A percentile compares a stretch with the other conserved stretches of the same genome.
Evolutionary conservation across 495 filamentous ascomycete genomes (phyloP).

Genomic region (Xylaria nigripes): DNA sequence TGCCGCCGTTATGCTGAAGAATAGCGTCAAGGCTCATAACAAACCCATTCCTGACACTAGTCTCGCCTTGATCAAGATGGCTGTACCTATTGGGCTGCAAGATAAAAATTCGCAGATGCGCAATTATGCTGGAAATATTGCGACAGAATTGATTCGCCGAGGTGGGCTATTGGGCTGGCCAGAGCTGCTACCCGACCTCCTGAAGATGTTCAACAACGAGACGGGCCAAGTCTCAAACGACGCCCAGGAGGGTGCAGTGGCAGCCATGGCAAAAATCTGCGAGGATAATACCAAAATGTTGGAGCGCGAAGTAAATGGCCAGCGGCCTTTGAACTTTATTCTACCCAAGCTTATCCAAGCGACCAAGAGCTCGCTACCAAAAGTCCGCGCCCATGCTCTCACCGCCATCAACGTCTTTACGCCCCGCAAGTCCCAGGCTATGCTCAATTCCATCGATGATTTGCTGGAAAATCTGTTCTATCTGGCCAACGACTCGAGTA

Average conservation of each 20-base stretch:
- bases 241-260: constrained; percentile 89
- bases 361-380: constrained; percentile 60
- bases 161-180: constrained; percentile 89
- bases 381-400: constrained; percentile 70
- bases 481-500: constrained; percentile 62
- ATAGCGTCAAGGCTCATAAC: constrained; percentile 67
- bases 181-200: constrained; percentile 71
- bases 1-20: constrained; percentile 91
- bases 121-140: constrained; percentile 82
- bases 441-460: constrained; percentile 66
- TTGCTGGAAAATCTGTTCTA: constrained; percentile 76
- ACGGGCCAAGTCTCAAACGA: constrained; percentile 55
- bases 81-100: constrained; percentile 67
- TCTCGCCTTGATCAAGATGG: constrained; percentile 66
- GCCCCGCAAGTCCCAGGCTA: constrained; percentile 65
- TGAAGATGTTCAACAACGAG: constrained; percentile 66
- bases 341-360: constrained; percentile 88
- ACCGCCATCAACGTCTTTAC: constrained; percentile 87
- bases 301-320: constrained; percentile 76
- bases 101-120: constrained; percentile 78
- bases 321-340: constrained; percentile 78
- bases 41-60: constrained; percentile 62
- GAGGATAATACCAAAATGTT: constrained; percentile 87
- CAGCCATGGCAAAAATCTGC: constrained; percentile 86
- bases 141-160: constrained; percentile 83